A percentile compares a stretch with the other conserved stretches of the same genome.
Conservation (phyloP, 257 asterid genomes). For the Verbena officinalis region DNA sequence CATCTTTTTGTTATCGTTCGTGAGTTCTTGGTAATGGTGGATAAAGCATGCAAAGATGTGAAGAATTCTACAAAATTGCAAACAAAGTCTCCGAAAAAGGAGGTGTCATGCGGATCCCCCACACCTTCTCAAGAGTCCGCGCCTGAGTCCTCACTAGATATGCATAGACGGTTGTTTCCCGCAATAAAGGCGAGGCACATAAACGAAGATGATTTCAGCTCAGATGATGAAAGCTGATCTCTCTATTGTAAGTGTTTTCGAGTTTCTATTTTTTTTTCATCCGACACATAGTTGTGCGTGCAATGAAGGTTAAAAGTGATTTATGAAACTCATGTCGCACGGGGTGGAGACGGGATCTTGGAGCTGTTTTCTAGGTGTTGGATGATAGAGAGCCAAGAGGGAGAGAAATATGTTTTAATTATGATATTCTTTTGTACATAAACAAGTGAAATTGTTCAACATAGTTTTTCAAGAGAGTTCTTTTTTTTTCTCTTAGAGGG, state of each 20-base stretch:
- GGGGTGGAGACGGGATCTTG: not conserved
- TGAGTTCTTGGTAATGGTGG: conserved; percentile 77
- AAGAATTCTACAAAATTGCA: conserved; percentile 43
- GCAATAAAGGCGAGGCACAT: conserved; percentile 61
- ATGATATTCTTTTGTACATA: conserved; percentile 25
- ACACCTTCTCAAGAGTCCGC: conserved; percentile 56
- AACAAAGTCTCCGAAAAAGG: conserved; percentile 43
- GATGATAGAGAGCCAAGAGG: conserved; percentile 17
- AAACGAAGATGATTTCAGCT: conserved; percentile 59
- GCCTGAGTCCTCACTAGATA: conserved; percentile 47
- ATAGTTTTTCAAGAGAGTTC: not conserved
- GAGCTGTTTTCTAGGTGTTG: not conserved
- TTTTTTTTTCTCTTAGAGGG: not conserved
- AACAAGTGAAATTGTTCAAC: conserved; percentile 14
- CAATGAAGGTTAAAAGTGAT: no score
- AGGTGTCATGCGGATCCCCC: conserved; percentile 38
- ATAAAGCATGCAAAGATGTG: conserved; percentile 67
- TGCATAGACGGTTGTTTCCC: conserved; percentile 58
- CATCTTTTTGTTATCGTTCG: conserved; percentile 72
- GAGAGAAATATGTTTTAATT: not conserved
- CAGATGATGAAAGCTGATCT: conserved; percentile 64
- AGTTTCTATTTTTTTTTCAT: no score
- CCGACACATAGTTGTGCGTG: no score
- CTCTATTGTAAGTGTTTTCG: not conserved
- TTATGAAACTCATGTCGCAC: not conserved